Percentiles rank a stretch among this genome's conserved stretches.
These are phyloP conservation scores for Nannochloropsis oceanica DNA, from an alignment of 108 stramenopile species.

Conservation along the genomic window DNA sequence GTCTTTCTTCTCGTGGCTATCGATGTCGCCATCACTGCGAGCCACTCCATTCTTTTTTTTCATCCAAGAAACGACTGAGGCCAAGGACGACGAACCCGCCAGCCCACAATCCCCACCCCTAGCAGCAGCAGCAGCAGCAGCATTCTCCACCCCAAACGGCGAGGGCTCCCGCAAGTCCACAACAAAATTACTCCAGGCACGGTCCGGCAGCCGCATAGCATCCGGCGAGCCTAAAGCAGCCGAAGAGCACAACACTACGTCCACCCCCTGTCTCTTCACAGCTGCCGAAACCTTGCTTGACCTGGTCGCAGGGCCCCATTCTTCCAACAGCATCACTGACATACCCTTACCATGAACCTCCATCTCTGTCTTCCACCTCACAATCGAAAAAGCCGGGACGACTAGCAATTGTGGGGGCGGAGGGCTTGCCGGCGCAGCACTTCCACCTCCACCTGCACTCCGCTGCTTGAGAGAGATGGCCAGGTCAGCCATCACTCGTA, in stretches of 20 bases:
- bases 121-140: too few relatives aligned
- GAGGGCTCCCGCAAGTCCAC: background rate
- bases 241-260: background rate
- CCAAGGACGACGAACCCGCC: background rate
- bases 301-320: background rate
- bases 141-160: background rate
- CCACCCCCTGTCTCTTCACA: background rate
- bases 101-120: background rate
- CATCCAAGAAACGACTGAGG: background rate
- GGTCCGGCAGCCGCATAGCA: background rate
- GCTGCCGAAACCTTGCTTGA: background rate
- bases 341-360: background rate
- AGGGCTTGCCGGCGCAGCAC: background rate
- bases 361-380: conserved; percentile 19
- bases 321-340: conserved; percentile 1
- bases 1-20: background rate
- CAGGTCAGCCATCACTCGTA: background rate
- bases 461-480: background rate
- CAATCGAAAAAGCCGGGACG: conserved; percentile 9
- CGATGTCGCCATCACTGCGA: background rate
- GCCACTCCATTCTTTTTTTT: too few relatives aligned
- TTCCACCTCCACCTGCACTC: background rate
- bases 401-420: conserved; percentile 14
- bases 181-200: background rate
- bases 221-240: background rate